Conservation (phyloP, 2,329 filamentous ascomycete genomes). For the Cytospora leucostoma region DNA sequence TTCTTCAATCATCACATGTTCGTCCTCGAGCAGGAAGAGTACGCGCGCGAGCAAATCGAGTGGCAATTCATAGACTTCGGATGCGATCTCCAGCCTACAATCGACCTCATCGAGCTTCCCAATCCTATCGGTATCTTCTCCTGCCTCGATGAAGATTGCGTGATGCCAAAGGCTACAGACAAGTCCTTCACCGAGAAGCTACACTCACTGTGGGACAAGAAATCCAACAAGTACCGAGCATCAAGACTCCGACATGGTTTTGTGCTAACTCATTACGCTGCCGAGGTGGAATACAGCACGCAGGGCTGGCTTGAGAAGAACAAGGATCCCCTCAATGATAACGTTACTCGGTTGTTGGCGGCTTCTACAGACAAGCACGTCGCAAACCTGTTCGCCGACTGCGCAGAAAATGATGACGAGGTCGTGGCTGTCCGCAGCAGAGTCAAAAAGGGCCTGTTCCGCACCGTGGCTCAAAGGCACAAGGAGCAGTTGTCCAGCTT, state of each 20-base stretch:
- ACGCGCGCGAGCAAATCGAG: slow-evolving; percentile 95
- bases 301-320: slow-evolving; percentile 98
- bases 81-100: slow-evolving; percentile 93
- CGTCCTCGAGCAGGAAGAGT: slow-evolving; percentile 96
- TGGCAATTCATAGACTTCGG: slow-evolving; percentile 99
- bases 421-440: slow-evolving; percentile 67
- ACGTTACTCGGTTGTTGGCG: slow-evolving; percentile 85
- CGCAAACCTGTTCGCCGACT: slow-evolving; percentile 83
- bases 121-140: slow-evolving; percentile 99
- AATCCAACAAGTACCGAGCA: slow-evolving; percentile 88
- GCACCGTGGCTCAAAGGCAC: slow-evolving; percentile 93
- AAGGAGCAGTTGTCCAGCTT: slow-evolving; percentile 97
- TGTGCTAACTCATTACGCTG: slow-evolving; percentile 94
- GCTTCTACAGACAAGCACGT: slow-evolving; percentile 81
- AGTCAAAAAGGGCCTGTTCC: slow-evolving; percentile 96
- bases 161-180: slow-evolving; percentile 98
- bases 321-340: slow-evolving; percentile 97
- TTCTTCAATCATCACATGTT: slow-evolving; percentile 99
- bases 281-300: slow-evolving; percentile 96
- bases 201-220: slow-evolving; percentile 95
- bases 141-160: slow-evolving; percentile 94
- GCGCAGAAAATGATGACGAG: slow-evolving; percentile 78
- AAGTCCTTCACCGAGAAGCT: slow-evolving; percentile 97
- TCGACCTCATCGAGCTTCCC: slow-evolving; percentile 91
- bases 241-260: slow-evolving; percentile 90